Evolutionary conservation across 768 basidiomycete species (phyloP).

Genomic region (Leccinum subgranulosum): DNA sequence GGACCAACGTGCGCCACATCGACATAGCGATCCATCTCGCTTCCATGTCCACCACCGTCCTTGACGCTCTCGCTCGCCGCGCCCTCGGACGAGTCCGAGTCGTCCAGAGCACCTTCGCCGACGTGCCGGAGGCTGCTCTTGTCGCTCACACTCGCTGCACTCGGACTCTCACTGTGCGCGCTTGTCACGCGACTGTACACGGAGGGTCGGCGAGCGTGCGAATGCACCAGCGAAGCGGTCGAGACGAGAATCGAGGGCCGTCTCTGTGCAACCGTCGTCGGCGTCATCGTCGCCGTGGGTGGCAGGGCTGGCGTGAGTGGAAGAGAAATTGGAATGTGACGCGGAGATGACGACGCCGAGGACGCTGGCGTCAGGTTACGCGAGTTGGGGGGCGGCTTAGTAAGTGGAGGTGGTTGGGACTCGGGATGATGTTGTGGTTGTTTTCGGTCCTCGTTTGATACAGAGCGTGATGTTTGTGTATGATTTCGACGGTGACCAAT

Average conservation of each 20-base stretch:
- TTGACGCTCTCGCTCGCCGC: constrained; percentile 17
- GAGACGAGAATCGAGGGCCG: constrained; percentile 39
- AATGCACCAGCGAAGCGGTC: constrained; percentile 32
- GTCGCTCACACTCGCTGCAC: constrained; percentile 36
- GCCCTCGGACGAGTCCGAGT: constrained; percentile 62
- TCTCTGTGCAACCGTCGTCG: constrained; percentile 41
- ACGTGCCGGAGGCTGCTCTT: constrained; percentile 53
- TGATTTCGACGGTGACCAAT: constrained; percentile 5
- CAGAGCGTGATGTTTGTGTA: constrained; percentile 13
- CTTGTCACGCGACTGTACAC: constrained; percentile 39
- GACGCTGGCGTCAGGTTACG: constrained; percentile 55
- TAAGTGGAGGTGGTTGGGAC: constrained; percentile 11
- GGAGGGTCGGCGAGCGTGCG: constrained; percentile 34
- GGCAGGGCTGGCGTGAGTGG: constrained; percentile 32
- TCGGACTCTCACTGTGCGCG: constrained; percentile 31
- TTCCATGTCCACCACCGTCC: constrained; percentile 17
- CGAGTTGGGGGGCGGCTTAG: constrained; percentile 36
- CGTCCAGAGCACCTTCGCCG: constrained; percentile 75
- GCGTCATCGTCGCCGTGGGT: constrained; percentile 40
- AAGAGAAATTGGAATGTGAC: constrained; percentile 33
- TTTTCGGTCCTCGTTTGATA: constrained; percentile 22
- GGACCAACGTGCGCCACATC: constrained; percentile 23
- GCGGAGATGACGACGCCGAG: constrained; percentile 57
- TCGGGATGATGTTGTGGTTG: constrained; percentile 18
- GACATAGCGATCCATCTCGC: constrained; percentile 32